Evolutionary conservation across 129 eudicot genomes (phyloP).

Genomic region (Smallanthus sonchifolius): DNA sequence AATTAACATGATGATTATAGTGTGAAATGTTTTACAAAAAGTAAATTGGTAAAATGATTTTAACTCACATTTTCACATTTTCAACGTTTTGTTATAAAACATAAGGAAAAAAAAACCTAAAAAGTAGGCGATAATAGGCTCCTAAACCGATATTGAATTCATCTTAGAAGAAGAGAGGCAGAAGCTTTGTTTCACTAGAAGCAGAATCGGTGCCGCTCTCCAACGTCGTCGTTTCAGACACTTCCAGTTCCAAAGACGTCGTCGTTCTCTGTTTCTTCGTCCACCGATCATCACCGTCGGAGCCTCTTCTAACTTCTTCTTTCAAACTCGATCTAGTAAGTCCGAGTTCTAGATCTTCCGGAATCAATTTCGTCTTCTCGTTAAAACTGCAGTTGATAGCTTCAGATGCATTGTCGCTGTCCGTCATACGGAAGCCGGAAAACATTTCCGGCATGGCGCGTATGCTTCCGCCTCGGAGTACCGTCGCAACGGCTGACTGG

Average conservation of each 20-base stretch:
- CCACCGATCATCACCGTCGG: conserved; percentile 17
- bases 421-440: not conserved
- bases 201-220: conserved; percentile 35
- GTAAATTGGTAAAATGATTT: too few species aligned
- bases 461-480: conserved; percentile 59
- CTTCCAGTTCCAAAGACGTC: conserved; percentile 33
- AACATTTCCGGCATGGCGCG: conserved; percentile 24
- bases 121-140: not conserved
- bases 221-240: conserved; percentile 50
- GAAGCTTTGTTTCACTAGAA: conserved; percentile 40
- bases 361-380: not conserved
- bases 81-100: not conserved
- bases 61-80: too few species aligned
- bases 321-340: conserved; percentile 7
- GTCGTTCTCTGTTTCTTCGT: conserved; percentile 11
- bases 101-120: not conserved
- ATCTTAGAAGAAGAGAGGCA: conserved; percentile 31
- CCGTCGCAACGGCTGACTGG: conserved; percentile 64
- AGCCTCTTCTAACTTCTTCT: not conserved
- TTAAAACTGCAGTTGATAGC: conserved; percentile 13
- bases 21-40: too few species aligned
- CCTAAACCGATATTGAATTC: not conserved
- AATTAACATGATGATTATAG: too few species aligned
- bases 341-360: not conserved
- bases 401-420: conserved; percentile 20